These are phyloP conservation scores for Fonsecaea nubica DNA, from an alignment of 2,329 filamentous ascomycete genomes.

Conservation along the genomic window DNA sequence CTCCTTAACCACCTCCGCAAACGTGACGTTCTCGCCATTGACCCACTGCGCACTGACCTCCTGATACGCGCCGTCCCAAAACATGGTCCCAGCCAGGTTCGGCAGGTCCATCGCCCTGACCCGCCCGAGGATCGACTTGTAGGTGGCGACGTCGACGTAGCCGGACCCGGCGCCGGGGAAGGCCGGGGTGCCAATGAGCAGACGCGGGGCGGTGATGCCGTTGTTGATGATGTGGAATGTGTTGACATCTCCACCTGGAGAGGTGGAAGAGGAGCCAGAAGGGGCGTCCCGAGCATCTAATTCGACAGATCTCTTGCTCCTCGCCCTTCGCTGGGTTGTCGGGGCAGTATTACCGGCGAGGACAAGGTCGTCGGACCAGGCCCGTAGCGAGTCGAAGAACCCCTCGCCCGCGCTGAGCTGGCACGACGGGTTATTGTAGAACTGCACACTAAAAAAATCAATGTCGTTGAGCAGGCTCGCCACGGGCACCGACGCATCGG, in stretches of 20 bases:
- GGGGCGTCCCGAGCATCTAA: no score
- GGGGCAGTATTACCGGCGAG: no score
- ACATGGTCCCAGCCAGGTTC: constrained; percentile 37
- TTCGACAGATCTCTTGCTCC: background rate
- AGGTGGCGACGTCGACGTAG: constrained; percentile 23
- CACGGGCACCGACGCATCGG: constrained; percentile 47
- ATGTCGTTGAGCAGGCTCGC: constrained; percentile 23
- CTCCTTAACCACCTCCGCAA: constrained; percentile 29
- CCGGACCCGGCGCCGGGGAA: constrained; percentile 27
- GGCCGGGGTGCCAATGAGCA: constrained; percentile 36
- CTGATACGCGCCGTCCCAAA: constrained; percentile 37
- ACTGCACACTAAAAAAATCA: constrained; percentile 39
- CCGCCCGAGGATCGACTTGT: constrained; percentile 26
- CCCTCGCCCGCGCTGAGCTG: constrained; percentile 25
- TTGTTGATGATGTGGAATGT: constrained; percentile 29
- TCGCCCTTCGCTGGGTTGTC: background rate
- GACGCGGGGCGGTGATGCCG: constrained; percentile 29
- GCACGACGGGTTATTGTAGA: constrained; percentile 40
- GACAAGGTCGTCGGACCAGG: constrained; percentile 29
- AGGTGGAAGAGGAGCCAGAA: no score
- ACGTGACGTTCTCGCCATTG: constrained; percentile 22
- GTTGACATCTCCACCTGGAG: background rate
- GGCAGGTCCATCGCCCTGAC: constrained; percentile 26
- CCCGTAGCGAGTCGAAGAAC: constrained; percentile 30
- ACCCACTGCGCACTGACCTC: constrained; percentile 18